These are phyloP conservation scores for Pythium monospermum DNA, from an alignment of 352 stramenopile genomes.

Conservation along the genomic window DNA sequence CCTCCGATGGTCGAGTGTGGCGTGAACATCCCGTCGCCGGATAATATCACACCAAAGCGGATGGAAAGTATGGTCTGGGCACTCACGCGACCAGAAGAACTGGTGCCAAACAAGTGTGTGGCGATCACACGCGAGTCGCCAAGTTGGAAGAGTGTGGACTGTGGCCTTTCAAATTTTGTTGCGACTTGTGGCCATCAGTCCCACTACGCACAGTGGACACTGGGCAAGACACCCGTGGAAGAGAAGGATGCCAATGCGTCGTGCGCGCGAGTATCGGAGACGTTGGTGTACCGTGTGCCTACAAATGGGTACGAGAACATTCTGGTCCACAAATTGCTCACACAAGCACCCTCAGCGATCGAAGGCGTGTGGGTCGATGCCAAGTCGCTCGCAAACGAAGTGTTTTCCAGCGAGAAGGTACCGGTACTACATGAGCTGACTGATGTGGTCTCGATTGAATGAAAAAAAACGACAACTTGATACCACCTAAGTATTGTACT, in stretches of 20 bases:
- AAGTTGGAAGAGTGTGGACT: slow-evolving; percentile 60
- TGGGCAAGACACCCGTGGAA: slow-evolving; percentile 6
- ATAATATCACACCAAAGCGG: slow-evolving; percentile 81
- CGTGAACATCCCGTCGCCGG: slow-evolving; percentile 73
- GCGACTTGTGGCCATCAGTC: slow-evolving; percentile 9
- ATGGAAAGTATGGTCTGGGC: slow-evolving; percentile 73
- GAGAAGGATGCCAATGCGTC: slow-evolving; percentile 20
- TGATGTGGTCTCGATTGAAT: neutral
- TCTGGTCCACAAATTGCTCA: slow-evolving; percentile 14
- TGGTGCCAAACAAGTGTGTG: slow-evolving; percentile 44
- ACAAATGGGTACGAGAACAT: slow-evolving; percentile 25
- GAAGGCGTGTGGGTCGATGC: slow-evolving; percentile 23
- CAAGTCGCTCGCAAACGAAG: slow-evolving; percentile 1
- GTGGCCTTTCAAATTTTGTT: slow-evolving; percentile 20
- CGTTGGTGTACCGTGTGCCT: slow-evolving; percentile 6
- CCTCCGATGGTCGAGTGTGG: slow-evolving; percentile 61
- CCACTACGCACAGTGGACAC: slow-evolving; percentile 12
- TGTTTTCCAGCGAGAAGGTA: neutral
- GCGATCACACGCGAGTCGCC: slow-evolving; percentile 32
- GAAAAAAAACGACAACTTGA: no score
- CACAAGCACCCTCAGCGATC: slow-evolving; percentile 9
- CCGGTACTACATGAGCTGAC: neutral
- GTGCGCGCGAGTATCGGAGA: slow-evolving; percentile 3
- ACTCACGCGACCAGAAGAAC: slow-evolving; percentile 25
- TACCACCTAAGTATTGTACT: no score